Evolutionary conservation across 2,329 filamentous ascomycete species (phyloP).

Genomic region (Acrodontium crateriforme): DNA sequence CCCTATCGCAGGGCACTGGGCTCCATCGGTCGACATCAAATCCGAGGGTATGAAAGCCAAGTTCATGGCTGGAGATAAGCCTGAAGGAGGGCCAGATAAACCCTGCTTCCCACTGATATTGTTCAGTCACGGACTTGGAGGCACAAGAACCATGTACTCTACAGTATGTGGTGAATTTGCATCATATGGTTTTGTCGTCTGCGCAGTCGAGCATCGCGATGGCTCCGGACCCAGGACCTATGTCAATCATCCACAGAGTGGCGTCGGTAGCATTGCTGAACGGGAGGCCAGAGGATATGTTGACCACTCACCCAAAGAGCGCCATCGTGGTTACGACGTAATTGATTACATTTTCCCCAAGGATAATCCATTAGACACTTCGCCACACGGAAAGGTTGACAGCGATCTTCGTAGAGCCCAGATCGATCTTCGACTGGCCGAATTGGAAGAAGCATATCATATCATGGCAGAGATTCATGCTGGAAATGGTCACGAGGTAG

Average conservation of each 20-base stretch:
- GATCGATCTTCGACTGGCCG: constrained; percentile 47
- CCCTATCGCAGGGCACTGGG: constrained; percentile 40
- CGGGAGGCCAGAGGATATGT: constrained; percentile 12
- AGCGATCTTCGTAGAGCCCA: constrained; percentile 45
- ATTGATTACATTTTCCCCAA: constrained; percentile 50
- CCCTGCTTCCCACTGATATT: constrained; percentile 48
- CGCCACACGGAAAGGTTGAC: constrained; percentile 46
- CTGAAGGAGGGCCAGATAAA: constrained; percentile 21
- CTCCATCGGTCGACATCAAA: constrained; percentile 26
- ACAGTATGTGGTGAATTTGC: constrained; percentile 52
- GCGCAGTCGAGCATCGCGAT: constrained; percentile 51
- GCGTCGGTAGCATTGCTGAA: constrained; percentile 24
- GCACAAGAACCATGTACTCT: constrained; percentile 48
- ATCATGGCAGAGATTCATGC: constrained; percentile 42
- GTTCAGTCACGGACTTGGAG: constrained; percentile 54
- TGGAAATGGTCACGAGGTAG: constrained; percentile 40
- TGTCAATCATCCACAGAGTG: constrained; percentile 39
- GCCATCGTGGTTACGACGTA: constrained; percentile 14
- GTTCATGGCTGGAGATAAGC: constrained; percentile 26
- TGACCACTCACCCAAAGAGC: constrained; percentile 14
- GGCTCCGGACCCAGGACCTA: constrained; percentile 48
- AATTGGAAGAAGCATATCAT: constrained; percentile 49
- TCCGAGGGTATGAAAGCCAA: constrained; percentile 28
- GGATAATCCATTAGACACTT: constrained; percentile 32
- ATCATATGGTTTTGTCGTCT: constrained; percentile 51